Evolutionary conservation across 768 basidiomycete genomes (phyloP), one percentile per base, ranked within the genome.

Genomic region (Suillus subaureus): DNA sequence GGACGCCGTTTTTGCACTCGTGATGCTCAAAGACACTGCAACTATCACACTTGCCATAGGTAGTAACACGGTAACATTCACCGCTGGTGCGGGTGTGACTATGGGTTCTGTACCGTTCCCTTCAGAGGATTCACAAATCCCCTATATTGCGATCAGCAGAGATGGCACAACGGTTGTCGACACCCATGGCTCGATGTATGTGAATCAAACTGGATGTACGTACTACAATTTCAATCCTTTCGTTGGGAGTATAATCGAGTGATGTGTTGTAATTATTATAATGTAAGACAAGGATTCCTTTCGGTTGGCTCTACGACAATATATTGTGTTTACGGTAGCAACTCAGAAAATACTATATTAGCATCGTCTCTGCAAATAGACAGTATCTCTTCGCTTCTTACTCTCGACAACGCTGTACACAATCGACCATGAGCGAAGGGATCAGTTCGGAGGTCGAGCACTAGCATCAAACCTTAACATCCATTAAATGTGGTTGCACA

Each of bases 1-100:
- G 21, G 78, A 82, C 68, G 76, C 74, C 16, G 73, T 81, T 61
- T 82, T 79, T 66, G 80, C 76, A 21, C 69, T 81, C 43, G 73
- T 81, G 12, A 74, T 82, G 61, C 70, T 80, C 58, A 74, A 70
- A 21, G 65, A 69, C 5, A 61, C 73, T 4, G 77, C 75, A 6
- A 76, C 73, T 16, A 70, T 82, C 63, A 71, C 70, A 26, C 72
- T 83, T 40, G 69, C 70, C 64, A 72, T 76, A 23, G 75, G 75
- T 31, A 70, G 69, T 18, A 74, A 67, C 26, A 65, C 68, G 16
- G 65, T 63, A 33, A 64, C 70, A 26, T 73, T 68, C 39, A 56
- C 65, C 45, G 73, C 66, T 37, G 51, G 39, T 11, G 21, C 31
- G 21, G 54, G 54, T n/a, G 21, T 55, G 31, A 55, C 33, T 12